A percentile compares a stretch with the other conserved stretches of the same genome.
phyloP scores from a whole-genome alignment of 2,329 filamentous ascomycete species.

The Teratosphaeria viscida region DNA sequence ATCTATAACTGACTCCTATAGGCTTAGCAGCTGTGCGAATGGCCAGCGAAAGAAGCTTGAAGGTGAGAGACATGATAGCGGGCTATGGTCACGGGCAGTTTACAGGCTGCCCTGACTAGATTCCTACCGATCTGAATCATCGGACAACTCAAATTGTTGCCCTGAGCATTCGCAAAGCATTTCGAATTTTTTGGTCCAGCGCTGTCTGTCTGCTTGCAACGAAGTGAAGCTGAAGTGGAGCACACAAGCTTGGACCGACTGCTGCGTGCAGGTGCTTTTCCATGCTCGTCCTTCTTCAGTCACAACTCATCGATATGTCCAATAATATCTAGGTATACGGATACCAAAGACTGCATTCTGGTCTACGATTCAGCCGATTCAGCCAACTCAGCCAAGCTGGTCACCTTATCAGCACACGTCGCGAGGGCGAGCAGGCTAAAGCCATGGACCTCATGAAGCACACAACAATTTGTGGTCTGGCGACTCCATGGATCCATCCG shows the following conservation, averaged over 20 bases:
- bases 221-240: neutral
- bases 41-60: constrained; percentile 55
- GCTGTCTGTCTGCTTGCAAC: neutral
- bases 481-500: no score
- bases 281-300: no score
- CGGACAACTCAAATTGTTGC: neutral
- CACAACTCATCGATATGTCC: no score
- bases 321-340: no score
- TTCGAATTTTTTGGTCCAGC: neutral
- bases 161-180: neutral
- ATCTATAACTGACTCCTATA: constrained; percentile 46
- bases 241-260: neutral
- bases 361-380: no score
- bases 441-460: no score
- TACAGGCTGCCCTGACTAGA: neutral
- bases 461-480: no score
- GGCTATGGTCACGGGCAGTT: neutral
- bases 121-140: neutral
- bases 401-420: no score
- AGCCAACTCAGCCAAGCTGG: no score
- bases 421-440: no score
- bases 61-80: constrained; percentile 48
- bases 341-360: no score
- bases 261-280: no score
- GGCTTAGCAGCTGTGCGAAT: constrained; percentile 59